These are phyloP conservation scores for Crassisporium funariophilum DNA, from an alignment of 768 basidiomycete species.

Conservation along the genomic window DNA sequence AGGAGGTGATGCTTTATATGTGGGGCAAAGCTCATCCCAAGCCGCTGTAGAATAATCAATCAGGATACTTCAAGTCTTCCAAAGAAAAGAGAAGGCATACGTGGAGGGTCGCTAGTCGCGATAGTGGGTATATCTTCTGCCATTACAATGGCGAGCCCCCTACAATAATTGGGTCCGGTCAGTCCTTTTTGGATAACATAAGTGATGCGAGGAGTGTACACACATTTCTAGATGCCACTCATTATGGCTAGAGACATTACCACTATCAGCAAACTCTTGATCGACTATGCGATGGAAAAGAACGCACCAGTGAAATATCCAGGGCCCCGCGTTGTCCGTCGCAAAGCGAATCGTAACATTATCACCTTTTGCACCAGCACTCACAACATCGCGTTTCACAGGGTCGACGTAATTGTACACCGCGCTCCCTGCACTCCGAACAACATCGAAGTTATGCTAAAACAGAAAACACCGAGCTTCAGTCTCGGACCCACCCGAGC, in stretches of 20 bases:
- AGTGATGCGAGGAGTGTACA: conserved; percentile 3
- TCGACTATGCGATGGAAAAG: background rate
- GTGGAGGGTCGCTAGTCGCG: conserved; percentile 15
- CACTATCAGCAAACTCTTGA: background rate
- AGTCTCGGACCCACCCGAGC: too few species aligned
- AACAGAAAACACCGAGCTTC: conserved; percentile 14
- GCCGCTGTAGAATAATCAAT: conserved; percentile 11
- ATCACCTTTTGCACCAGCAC: conserved; percentile 38
- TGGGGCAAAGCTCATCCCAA: conserved; percentile 23
- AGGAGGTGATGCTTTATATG: conserved; percentile 11
- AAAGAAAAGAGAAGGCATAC: conserved; percentile 9
- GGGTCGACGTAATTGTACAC: conserved; percentile 55
- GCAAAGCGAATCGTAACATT: conserved; percentile 60
- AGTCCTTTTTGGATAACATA: background rate
- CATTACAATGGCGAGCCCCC: conserved; percentile 37
- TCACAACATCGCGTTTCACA: conserved; percentile 57
- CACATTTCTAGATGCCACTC: conserved; percentile 46
- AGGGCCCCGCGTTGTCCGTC: conserved; percentile 71
- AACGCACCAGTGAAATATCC: conserved; percentile 49
- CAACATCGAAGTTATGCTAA: conserved; percentile 41
- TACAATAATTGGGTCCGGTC: conserved; percentile 11
- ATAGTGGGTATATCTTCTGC: conserved; percentile 31
- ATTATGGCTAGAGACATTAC: conserved; percentile 30
- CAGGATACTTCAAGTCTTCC: background rate
- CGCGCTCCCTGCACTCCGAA: conserved; percentile 41